Percentiles rank a stretch among this genome's conserved stretches.
Conservation (phyloP, 2,329 filamentous ascomycete genomes). For the Diaporthe sp. region DNA sequence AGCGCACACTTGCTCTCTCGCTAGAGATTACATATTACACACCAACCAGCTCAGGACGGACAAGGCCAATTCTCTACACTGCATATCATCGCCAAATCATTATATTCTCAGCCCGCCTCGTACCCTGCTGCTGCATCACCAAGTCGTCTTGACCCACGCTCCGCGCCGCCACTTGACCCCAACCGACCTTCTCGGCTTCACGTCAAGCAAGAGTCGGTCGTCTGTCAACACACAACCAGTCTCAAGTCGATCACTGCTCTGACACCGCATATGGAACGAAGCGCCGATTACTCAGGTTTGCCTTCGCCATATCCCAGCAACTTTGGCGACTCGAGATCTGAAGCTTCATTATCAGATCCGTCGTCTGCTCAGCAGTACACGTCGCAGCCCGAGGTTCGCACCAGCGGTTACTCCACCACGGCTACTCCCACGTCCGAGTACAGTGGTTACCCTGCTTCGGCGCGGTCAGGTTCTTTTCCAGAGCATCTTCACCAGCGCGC, state of each 20-base stretch:
- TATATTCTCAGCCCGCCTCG: background rate
- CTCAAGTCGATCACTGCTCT: slow-evolving; percentile 19
- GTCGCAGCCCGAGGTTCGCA: slow-evolving; percentile 82
- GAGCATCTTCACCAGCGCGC: slow-evolving; percentile 83
- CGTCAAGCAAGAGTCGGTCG: slow-evolving; percentile 32
- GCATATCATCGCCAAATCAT: slow-evolving; percentile 9
- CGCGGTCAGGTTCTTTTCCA: slow-evolving; percentile 86
- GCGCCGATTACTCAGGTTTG: slow-evolving; percentile 85
- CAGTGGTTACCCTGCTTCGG: slow-evolving; percentile 78
- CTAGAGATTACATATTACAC: slow-evolving; percentile 30
- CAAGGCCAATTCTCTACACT: background rate
- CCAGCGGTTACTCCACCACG: slow-evolving; percentile 76
- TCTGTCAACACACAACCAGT: slow-evolving; percentile 21
- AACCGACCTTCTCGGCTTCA: slow-evolving; percentile 11
- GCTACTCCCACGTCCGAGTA: slow-evolving; percentile 92
- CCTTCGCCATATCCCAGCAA: slow-evolving; percentile 75
- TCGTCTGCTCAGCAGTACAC: slow-evolving; percentile 92
- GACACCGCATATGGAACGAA: slow-evolving; percentile 62
- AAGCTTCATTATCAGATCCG: slow-evolving; percentile 84
- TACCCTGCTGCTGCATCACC: background rate
- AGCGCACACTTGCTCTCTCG: slow-evolving; percentile 19
- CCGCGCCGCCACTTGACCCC: slow-evolving; percentile 9
- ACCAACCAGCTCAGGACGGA: slow-evolving; percentile 16
- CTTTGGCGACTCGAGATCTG: slow-evolving; percentile 80
- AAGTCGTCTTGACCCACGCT: slow-evolving; percentile 6